phyloP scores from a whole-genome alignment of 2,329 filamentous ascomycete genomes.

The Fusarium penzigii region DNA sequence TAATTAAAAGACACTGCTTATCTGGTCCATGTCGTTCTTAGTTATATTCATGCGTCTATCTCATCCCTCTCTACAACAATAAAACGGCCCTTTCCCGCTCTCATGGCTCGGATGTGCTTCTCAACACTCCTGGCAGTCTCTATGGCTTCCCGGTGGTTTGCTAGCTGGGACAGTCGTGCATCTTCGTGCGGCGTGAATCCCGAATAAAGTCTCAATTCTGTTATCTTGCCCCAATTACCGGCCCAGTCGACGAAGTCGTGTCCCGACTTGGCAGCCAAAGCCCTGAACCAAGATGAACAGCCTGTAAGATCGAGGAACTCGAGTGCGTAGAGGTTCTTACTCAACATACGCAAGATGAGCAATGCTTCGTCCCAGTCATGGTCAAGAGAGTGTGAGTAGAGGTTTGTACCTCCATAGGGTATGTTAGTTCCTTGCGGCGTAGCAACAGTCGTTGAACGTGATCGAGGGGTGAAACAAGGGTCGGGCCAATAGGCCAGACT shows the following conservation, averaged over 20 bases:
- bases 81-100: slow-evolving; percentile 50
- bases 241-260: slow-evolving; percentile 56
- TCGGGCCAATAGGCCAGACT: slow-evolving; percentile 64
- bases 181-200: slow-evolving; percentile 44
- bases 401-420: slow-evolving; percentile 56
- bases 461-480: slow-evolving; percentile 58
- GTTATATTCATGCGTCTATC: slow-evolving; percentile 15
- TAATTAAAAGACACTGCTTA: background rate
- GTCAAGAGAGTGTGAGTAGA: slow-evolving; percentile 60
- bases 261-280: slow-evolving; percentile 44
- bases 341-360: slow-evolving; percentile 55
- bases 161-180: slow-evolving; percentile 34
- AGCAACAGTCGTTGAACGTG: slow-evolving; percentile 48
- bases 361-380: slow-evolving; percentile 62
- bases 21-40: background rate
- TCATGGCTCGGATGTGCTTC: slow-evolving; percentile 46
- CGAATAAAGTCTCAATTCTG: slow-evolving; percentile 44
- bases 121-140: slow-evolving; percentile 46
- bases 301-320: slow-evolving; percentile 64
- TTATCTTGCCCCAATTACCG: slow-evolving; percentile 54
- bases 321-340: slow-evolving; percentile 55
- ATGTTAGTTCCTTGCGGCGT: slow-evolving; percentile 45
- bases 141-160: slow-evolving; percentile 37
- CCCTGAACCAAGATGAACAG: slow-evolving; percentile 56
- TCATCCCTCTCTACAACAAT: slow-evolving; percentile 50